These are phyloP conservation scores for Saccharomyces hybrid DNA, from an alignment of 1,139 yeast species.

Conservation along the genomic window DNA sequence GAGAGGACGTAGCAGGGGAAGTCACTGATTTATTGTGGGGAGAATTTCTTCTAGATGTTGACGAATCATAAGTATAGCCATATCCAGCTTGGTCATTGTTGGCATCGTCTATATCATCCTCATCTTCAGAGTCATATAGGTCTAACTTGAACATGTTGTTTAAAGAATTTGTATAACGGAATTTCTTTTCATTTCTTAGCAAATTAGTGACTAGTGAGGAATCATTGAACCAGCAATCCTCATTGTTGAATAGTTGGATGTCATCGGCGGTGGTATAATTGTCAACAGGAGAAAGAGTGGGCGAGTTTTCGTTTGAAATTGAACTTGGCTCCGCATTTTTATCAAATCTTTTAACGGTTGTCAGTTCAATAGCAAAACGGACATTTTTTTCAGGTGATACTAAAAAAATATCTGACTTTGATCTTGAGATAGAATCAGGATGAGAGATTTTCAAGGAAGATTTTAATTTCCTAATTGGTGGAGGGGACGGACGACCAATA, in stretches of 20 bases:
- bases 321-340: slow-evolving; percentile 26
- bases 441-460: background rate
- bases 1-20: background rate
- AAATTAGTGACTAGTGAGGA: slow-evolving; percentile 6
- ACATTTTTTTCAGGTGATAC: slow-evolving; percentile 9
- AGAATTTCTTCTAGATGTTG: background rate
- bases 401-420: background rate
- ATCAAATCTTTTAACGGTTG: slow-evolving; percentile 29
- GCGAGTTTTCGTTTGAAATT: slow-evolving; percentile 15
- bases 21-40: background rate
- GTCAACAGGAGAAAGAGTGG: slow-evolving; percentile 1
- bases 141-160: background rate
- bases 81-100: slow-evolving; percentile 2
- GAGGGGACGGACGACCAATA: background rate
- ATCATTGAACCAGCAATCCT: slow-evolving; percentile 13
- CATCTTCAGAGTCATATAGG: background rate
- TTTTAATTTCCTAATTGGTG: background rate
- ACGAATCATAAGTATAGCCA: background rate
- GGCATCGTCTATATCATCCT: slow-evolving; percentile 6
- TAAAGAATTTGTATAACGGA: background rate
- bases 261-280: background rate
- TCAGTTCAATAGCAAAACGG: slow-evolving; percentile 29
- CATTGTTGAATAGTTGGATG: background rate
- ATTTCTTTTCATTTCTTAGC: slow-evolving; percentile 8
- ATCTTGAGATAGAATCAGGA: background rate